A percentile compares a stretch with the other conserved stretches of the same genome.
These are phyloP conservation scores for Paraurostyla sp. DNA, from an alignment of 73 alveolate species.

Conservation along the genomic window DNA sequence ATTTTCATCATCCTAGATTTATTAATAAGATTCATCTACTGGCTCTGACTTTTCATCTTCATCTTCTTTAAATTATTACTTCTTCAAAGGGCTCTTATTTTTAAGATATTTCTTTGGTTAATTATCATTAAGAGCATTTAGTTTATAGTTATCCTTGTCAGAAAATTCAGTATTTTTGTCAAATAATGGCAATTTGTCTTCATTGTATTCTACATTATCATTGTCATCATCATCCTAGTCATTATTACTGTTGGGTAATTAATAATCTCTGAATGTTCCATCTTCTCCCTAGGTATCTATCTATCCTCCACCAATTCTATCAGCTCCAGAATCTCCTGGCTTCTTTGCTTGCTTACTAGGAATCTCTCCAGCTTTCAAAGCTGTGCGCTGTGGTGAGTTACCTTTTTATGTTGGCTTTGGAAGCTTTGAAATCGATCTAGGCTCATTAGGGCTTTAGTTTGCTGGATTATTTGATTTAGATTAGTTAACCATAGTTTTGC, in stretches of 20 bases:
- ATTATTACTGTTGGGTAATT: not conserved
- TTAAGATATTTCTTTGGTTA: not conserved
- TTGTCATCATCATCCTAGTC: not conserved
- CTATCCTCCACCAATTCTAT: not conserved
- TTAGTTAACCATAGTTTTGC: not conserved
- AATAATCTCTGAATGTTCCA: conserved; percentile 28
- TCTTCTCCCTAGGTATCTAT: not conserved
- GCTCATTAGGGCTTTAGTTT: conserved; percentile 11
- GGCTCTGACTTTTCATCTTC: too few relatives aligned
- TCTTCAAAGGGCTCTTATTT: not conserved
- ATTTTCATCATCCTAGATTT: not conserved
- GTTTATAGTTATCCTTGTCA: not conserved
- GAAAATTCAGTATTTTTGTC: conserved; percentile 12
- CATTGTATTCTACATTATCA: too few relatives aligned
- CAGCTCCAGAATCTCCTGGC: not conserved
- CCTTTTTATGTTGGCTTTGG: conserved; percentile 29
- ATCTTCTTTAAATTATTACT: conserved; percentile 18
- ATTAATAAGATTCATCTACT: too few relatives aligned
- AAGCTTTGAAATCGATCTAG: conserved; percentile 24
- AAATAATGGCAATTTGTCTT: not conserved
- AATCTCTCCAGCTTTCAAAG: not conserved
- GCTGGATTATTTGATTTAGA: not conserved
- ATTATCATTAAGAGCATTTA: not conserved
- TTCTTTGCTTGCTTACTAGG: too few relatives aligned
- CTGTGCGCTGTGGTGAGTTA: not conserved